phyloP scores from a whole-genome alignment of 202 grass and related monocot species.

The Digitaria exilis region DNA sequence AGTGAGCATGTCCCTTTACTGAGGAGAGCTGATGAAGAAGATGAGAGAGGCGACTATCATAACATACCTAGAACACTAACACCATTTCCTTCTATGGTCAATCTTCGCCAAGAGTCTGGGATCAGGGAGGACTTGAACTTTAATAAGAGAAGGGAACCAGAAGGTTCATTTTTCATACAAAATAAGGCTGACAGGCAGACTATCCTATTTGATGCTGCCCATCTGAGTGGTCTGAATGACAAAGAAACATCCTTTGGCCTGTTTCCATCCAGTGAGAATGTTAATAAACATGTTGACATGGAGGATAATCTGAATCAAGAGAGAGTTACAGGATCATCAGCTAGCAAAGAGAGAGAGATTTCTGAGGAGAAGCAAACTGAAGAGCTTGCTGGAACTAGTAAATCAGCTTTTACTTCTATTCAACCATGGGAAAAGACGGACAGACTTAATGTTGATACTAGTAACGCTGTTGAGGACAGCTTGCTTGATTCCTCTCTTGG shows the following conservation, averaged over 20 bases:
- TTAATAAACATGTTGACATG: slow-evolving; percentile 33
- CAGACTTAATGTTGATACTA: slow-evolving; percentile 41
- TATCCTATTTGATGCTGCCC: slow-evolving; percentile 38
- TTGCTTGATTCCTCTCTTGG: slow-evolving; percentile 58
- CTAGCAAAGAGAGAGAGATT: slow-evolving; percentile 29
- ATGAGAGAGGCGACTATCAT: slow-evolving; percentile 19
- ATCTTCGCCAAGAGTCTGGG: slow-evolving; percentile 26
- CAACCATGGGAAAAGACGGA: slow-evolving; percentile 21
- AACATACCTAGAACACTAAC: slow-evolving; percentile 38
- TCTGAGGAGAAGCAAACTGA: slow-evolving; percentile 35
- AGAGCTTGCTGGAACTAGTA: slow-evolving; percentile 37
- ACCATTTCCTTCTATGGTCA: slow-evolving; percentile 52
- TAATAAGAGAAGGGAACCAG: slow-evolving; percentile 5
- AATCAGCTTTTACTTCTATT: slow-evolving; percentile 1
- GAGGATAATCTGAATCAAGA: slow-evolving; percentile 42
- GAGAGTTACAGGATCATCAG: slow-evolving; percentile 12
- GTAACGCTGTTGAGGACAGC: slow-evolving; percentile 35
- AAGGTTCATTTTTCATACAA: slow-evolving; percentile 27
- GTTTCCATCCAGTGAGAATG: slow-evolving; percentile 40
- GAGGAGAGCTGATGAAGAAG: slow-evolving; percentile 42
- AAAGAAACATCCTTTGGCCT: slow-evolving; percentile 30
- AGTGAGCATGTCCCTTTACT: slow-evolving; percentile 44
- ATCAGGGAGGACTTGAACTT: not conserved
- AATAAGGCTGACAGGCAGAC: not conserved
- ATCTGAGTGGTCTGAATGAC: slow-evolving; percentile 27